Percentiles rank a stretch among this genome's conserved stretches.
phyloP scores from a whole-genome alignment of 306 rosid species.

The Biancaea sappan region DNA sequence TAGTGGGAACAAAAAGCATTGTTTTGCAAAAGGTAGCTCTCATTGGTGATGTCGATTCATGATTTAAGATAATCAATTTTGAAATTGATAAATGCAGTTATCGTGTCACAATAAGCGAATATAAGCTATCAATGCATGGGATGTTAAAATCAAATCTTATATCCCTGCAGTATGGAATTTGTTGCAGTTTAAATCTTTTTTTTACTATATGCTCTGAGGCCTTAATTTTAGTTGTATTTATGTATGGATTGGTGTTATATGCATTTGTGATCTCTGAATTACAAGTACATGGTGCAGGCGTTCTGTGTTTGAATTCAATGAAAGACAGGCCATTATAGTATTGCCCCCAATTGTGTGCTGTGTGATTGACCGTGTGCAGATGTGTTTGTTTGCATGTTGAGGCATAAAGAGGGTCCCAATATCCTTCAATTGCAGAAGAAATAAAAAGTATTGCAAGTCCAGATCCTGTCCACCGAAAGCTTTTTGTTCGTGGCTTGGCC shows the following conservation, averaged over 20 bases:
- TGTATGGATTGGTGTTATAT: constrained; percentile 18
- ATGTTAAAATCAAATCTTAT: constrained; percentile 2
- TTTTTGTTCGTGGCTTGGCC: constrained; percentile 91
- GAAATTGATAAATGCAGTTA: not conserved
- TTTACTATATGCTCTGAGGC: not conserved
- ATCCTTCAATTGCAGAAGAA: constrained; percentile 85
- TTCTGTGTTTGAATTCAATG: constrained; percentile 39
- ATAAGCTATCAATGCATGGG: not conserved
- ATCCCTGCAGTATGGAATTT: not conserved
- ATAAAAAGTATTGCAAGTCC: constrained; percentile 80
- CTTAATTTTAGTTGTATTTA: not conserved
- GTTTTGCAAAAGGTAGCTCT: not conserved
- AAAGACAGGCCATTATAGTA: constrained; percentile 31
- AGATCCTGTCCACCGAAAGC: constrained; percentile 84
- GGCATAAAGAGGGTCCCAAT: constrained; percentile 86
- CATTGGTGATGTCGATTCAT: not conserved
- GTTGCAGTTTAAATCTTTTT: not conserved
- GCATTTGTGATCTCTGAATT: constrained; percentile 23
- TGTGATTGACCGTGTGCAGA: constrained; percentile 77
- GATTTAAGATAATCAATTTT: not conserved
- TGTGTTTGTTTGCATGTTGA: constrained; percentile 92
- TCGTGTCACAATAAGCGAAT: not conserved
- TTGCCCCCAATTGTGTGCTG: constrained; percentile 60
- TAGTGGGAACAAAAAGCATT: not conserved
- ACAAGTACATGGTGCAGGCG: constrained; percentile 34